Percentiles rank a stretch among this genome's conserved stretches.
Conservation (phyloP, 331 rosid genomes). For the Rhamnella rubrinervis region DNA sequence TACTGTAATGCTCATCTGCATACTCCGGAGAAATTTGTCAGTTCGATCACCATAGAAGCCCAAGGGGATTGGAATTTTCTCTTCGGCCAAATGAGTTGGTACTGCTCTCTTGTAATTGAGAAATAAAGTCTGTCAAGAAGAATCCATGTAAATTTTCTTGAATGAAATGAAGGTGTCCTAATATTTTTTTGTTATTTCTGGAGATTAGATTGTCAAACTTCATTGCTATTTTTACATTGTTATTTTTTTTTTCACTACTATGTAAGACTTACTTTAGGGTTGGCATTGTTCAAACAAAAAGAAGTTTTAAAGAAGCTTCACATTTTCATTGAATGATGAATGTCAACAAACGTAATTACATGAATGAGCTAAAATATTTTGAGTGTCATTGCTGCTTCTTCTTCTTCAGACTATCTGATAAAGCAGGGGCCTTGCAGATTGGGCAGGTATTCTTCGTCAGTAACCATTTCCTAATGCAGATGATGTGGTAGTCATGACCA, state of each 20-base stretch:
- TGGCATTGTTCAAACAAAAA: too few relatives aligned
- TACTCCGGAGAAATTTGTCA: conserved; percentile 8
- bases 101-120: conserved; percentile 7
- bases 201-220: too few relatives aligned
- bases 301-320: too few relatives aligned
- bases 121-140: neutral
- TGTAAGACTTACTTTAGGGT: too few relatives aligned
- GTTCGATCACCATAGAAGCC: conserved; percentile 5
- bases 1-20: neutral
- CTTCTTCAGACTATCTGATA: neutral
- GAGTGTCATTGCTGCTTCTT: neutral
- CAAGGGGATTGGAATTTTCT: neutral
- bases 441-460: conserved; percentile 2
- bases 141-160: conserved; percentile 4
- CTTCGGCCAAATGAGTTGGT: neutral
- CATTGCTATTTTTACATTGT: too few relatives aligned
- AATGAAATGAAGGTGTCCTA: neutral
- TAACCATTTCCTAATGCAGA: conserved; percentile 1
- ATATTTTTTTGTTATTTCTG: too few relatives aligned
- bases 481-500: neutral
- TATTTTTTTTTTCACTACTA: too few relatives aligned
- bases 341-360: neutral
- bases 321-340: neutral
- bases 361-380: neutral
- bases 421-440: conserved; percentile 5